These are phyloP conservation scores for Mallotus nudiflorus DNA, from an alignment of 345 rosid genomes.

Conservation along the genomic window DNA sequence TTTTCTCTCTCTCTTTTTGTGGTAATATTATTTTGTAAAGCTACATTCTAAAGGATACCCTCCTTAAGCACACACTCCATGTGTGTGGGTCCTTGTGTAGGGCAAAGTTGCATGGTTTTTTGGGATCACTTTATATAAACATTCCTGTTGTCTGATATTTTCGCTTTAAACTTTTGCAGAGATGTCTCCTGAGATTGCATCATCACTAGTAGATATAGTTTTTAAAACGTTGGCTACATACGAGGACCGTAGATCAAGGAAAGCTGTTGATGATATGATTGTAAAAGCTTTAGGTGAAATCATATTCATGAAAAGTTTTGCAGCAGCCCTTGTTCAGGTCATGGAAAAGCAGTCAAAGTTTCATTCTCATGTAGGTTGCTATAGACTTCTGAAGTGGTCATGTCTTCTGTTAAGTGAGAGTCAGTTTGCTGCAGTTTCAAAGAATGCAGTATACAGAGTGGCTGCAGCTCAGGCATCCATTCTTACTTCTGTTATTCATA, in stretches of 20 bases:
- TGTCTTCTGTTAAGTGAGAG: slow-evolving; percentile 70
- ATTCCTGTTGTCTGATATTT: neutral
- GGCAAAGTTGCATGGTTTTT: neutral
- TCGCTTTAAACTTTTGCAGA: slow-evolving; percentile 48
- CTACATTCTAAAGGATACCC: neutral
- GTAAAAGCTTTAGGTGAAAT: slow-evolving; percentile 51
- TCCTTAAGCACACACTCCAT: slow-evolving; percentile 6
- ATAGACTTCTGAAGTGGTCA: slow-evolving; percentile 82
- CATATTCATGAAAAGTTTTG: slow-evolving; percentile 80
- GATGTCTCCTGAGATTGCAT: slow-evolving; percentile 56
- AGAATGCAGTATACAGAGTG: slow-evolving; percentile 71
- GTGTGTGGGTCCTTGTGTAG: neutral
- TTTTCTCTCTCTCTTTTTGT: neutral
- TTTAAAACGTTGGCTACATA: slow-evolving; percentile 68
- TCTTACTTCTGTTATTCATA: slow-evolving; percentile 58
- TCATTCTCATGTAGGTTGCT: slow-evolving; percentile 59
- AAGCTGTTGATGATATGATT: slow-evolving; percentile 76
- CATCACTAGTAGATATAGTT: slow-evolving; percentile 63
- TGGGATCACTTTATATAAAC: neutral
- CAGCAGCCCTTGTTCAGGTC: slow-evolving; percentile 73
- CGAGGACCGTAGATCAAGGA: slow-evolving; percentile 78
- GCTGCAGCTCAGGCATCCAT: slow-evolving; percentile 75
- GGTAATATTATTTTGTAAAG: neutral
- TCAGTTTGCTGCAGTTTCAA: slow-evolving; percentile 70
- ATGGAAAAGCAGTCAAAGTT: slow-evolving; percentile 77